Base-by-base conservation (phyloP, 768 basidiomycete species). In the Crassisporium funariophilum region DNA sequence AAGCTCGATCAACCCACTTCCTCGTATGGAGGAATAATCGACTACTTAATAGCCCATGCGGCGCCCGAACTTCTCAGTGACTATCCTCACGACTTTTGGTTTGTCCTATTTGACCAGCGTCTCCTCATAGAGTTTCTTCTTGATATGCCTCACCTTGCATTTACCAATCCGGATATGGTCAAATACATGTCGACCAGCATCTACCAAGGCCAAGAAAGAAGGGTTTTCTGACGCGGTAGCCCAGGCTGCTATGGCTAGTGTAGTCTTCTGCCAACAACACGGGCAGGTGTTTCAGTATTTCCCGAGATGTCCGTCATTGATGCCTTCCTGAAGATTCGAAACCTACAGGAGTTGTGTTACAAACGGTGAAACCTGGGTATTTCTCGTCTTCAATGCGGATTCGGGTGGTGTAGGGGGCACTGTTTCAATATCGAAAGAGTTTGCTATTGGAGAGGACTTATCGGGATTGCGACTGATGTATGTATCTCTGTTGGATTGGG, bases 131-230 rank as follows among this genome's bases (percentile, higher is more conserved):
- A 42, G 27, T 42, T 42, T 27, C 11, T 42, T n/a, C 41, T 29
- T 24, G 7, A n/a, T 27, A n/a, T 12, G 19, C 41, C 41, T 42
- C 41, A 42, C 22, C 41, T 42, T 12, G 41, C 41, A 2, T 42
- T 42, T 42, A 42, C 41, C 5, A 17, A 42, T 24, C 41, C 41
- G 27, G 41, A 25, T 29, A 42, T 42, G 41, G 7, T 42, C 41
- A 42, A 31, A 31, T n/a, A 31, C 29, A 2, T 31, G 11, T 31
- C 29, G 5, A 24, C 41, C 23, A 42, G 17, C 13, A 42, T 27
- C 27, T 16, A 42, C 25, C n/a, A 8, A 25, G 19, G 41, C 41
- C n/a, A 27, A 27, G 41, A 42, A 5, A 42, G 41, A 27, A 24
- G 41, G 5, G 4, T 29, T 42, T 42, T 15, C 22, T 12, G 41